Base-by-base conservation (phyloP, 2,329 filamentous ascomycete genomes). In the Tolypocladium inflatum region DNA sequence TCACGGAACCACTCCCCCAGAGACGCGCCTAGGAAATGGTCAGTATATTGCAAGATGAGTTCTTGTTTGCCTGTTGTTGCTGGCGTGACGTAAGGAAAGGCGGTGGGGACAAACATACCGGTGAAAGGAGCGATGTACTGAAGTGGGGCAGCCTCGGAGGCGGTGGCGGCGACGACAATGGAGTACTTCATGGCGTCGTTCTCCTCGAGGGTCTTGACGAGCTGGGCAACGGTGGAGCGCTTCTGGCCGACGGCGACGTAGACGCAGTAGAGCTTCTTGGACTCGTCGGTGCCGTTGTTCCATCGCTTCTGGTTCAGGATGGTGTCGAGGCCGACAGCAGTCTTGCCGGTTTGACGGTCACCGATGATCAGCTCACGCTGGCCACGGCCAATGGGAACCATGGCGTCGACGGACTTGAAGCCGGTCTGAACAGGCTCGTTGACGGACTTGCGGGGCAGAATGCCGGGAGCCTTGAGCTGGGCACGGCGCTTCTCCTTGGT, bases 281-380 rank as follows among this genome's bases (percentile, higher is more conserved):
- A 80, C 86, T 99, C 94, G 75, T 97, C 92, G 77, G 74, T 82
- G 74, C 78, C 71, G 75, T 78, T 82, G 87, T 99, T 99, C 93
- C 93, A 97, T 74, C 93, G 86, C 87, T 94, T 95, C 85, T 99
- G 94, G 89, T 99, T 99, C 63, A 99, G 88, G 70, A 99, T 97
- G 77, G 93, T 87, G 77, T 99, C 94, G 63, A 99, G 90, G 72
- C 89, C 93, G 75, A 99, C 93, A 72, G 94, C 94, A 74, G 94
- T 99, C 89, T 99, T 99, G 80, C 94, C 94, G 71, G 94, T 99
- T 82, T 99, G 94, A 91, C 94, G 94, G 77, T 99, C 94, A 84
- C 94, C 94, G 79, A 99, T 99, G 79, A 99, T 97, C 86, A 99
- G 83, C 84, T 99, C 94, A 93, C 94, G 94, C 86, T 99, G 94